Evolutionary conservation across 2,329 filamentous ascomycete species (phyloP), one percentile per base, ranked within the genome.

Genomic region (Herpomyces periplanetae): DNA sequence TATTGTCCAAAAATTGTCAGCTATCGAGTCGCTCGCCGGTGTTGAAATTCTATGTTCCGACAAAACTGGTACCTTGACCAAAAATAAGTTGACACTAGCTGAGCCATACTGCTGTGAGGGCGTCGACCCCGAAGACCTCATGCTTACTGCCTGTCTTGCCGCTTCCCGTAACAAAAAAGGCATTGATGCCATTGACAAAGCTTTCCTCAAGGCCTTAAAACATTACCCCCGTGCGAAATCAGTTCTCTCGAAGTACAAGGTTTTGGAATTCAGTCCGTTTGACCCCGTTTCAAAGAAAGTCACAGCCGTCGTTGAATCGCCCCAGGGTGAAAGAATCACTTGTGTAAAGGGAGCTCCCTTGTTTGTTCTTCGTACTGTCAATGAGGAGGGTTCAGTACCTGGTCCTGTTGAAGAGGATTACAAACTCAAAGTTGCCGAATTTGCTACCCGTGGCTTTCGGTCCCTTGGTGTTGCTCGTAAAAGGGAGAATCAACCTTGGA

Each of bases 221-320:
- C 60, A 49, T 44, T 85, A 84, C 38, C 69, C 69, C 26, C 54
- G 55, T 26, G 68, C 66, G 41, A 84, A 80, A 51, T 40, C 45
- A 25, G 59, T 64, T 21, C 53, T 85, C 21, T 54, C 54, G 43
- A 66, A 68, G 45, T 84, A 75, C 52, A 63, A 60, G 41, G 62
- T 73, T 24, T 42, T 75, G 28, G 55, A 73, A 17, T 85, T 84
- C 48, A 52, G 56, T 39, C 69, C 69, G 27, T 85, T 85, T 40
- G 69, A 85, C 37, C 69, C 69, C 24, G 68, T 85, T 34, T 80
- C 66, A 36, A 85, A 85, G 49, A 85, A 84, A 47, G 68, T 85
- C 23, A 59, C 56, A 30, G 68, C 69, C 20, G 39, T 80, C 23
- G 69, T 85, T 23, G 51, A 75, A 42, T 71, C 65, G 28, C 62